Evolutionary conservation across 257 asterid genomes (phyloP).

Genomic region (Coffea canephora): DNA sequence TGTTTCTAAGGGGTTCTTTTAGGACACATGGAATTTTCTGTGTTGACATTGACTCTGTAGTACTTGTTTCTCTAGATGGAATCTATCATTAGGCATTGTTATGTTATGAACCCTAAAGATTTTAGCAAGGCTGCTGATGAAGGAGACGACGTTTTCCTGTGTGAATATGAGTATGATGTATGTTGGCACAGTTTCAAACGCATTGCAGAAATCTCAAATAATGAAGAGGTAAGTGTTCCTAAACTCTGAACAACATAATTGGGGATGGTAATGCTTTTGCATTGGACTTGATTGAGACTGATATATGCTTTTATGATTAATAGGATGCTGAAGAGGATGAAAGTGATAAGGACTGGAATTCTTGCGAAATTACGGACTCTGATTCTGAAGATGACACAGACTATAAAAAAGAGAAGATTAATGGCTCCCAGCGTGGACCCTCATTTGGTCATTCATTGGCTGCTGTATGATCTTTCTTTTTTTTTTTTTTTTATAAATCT

Average conservation of each 20-base stretch:
- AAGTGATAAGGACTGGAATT: slow-evolving; percentile 63
- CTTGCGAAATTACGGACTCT: slow-evolving; percentile 47
- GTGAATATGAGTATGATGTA: slow-evolving; percentile 87
- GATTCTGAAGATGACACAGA: slow-evolving; percentile 55
- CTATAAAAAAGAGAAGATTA: slow-evolving; percentile 47
- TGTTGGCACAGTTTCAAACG: slow-evolving; percentile 86
- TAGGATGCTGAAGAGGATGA: slow-evolving; percentile 66
- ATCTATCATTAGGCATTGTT: slow-evolving; percentile 75
- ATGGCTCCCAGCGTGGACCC: slow-evolving; percentile 32
- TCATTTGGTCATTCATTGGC: slow-evolving; percentile 60
- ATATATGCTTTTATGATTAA: slow-evolving; percentile 8
- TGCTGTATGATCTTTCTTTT: slow-evolving; percentile 50
- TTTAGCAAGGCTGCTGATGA: slow-evolving; percentile 61
- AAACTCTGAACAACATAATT: background rate
- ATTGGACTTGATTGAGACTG: slow-evolving; percentile 17
- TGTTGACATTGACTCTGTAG: background rate
- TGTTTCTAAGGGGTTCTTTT: slow-evolving; percentile 7
- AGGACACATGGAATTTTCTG: background rate
- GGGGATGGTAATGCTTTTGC: slow-evolving; percentile 6
- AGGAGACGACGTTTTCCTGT: slow-evolving; percentile 90
- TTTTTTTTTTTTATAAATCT: slow-evolving; percentile 13
- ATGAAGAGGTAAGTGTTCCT: slow-evolving; percentile 46
- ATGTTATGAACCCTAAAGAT: slow-evolving; percentile 68
- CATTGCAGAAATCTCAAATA: slow-evolving; percentile 59
- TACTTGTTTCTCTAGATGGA: slow-evolving; percentile 60